A percentile compares a stretch with the other conserved stretches of the same genome.
phyloP scores from a whole-genome alignment of 345 rosid species.

The Cochlearia excelsa region DNA sequence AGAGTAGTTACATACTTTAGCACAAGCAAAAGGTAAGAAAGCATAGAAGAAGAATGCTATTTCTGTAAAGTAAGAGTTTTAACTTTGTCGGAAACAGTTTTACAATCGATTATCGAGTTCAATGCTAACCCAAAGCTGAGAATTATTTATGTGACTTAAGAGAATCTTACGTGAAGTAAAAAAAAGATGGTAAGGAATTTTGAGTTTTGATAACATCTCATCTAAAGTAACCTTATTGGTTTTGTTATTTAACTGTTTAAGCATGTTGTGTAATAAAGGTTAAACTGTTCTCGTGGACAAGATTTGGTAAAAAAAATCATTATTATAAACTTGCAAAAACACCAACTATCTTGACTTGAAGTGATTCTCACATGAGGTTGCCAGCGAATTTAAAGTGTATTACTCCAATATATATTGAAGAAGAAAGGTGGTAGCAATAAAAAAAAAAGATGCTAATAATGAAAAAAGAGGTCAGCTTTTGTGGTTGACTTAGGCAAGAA shows the following conservation, averaged over 20 bases:
- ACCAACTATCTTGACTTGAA: no score
- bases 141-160: background rate
- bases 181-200: background rate
- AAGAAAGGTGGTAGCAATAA: background rate
- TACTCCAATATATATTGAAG: background rate
- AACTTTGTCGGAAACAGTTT: conserved; percentile 10
- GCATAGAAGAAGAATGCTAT: background rate
- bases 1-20: conserved; percentile 35
- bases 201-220: background rate
- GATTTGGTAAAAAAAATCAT: no score
- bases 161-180: conserved; percentile 9
- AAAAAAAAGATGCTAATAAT: conserved; percentile 7
- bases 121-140: background rate
- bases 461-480: conserved; percentile 31
- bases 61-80: conserved; percentile 7
- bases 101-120: background rate
- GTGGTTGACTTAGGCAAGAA: conserved; percentile 36
- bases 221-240: background rate
- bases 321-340: no score
- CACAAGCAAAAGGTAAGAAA: conserved; percentile 26
- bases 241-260: background rate
- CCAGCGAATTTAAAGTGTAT: no score
- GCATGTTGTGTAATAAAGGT: no score
- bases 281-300: no score
- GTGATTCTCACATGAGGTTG: no score